phyloP scores from a whole-genome alignment of 148 eudicot species.

The Camellia lanceoleosa region DNA sequence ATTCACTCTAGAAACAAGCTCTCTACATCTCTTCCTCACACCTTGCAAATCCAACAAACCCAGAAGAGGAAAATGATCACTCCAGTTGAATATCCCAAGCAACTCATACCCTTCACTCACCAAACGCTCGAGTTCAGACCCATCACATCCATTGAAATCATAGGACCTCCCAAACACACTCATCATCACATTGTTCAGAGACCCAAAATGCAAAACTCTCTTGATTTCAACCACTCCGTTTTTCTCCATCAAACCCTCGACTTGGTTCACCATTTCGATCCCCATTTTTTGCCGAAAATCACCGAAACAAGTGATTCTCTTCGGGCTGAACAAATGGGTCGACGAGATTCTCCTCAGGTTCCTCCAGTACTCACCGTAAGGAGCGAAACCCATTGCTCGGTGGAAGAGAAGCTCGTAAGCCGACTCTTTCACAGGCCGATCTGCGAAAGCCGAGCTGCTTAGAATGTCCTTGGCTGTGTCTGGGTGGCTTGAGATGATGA shows the following conservation, averaged over 20 bases:
- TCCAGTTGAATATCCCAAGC: slow-evolving; percentile 80
- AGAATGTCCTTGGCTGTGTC: slow-evolving; percentile 75
- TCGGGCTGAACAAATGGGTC: slow-evolving; percentile 65
- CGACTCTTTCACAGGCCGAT: slow-evolving; percentile 80
- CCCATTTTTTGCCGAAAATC: slow-evolving; percentile 43
- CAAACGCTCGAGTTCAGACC: slow-evolving; percentile 42
- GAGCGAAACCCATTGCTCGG: slow-evolving; percentile 94
- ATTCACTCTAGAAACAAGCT: slow-evolving; percentile 51
- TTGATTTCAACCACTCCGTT: slow-evolving; percentile 48
- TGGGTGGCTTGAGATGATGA: slow-evolving; percentile 58
- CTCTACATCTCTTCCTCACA: slow-evolving; percentile 67
- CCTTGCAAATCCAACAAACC: slow-evolving; percentile 80
- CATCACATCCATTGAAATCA: slow-evolving; percentile 45
- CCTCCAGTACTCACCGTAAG: slow-evolving; percentile 90
- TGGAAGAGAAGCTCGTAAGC: slow-evolving; percentile 79
- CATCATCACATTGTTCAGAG: slow-evolving; percentile 85
- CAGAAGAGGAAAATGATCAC: slow-evolving; percentile 77
- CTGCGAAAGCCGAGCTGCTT: slow-evolving; percentile 65
- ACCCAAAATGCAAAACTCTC: slow-evolving; percentile 59
- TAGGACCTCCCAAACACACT: slow-evolving; percentile 70
- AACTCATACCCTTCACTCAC: slow-evolving; percentile 87
- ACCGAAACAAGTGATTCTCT: slow-evolving; percentile 38
- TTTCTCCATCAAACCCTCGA: slow-evolving; percentile 29
- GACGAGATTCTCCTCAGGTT: slow-evolving; percentile 65
- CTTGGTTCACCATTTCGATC: slow-evolving; percentile 33